Evolutionary conservation across 352 stramenopile genomes (phyloP).

Genomic region (Globisporangium recalcitrans): DNA sequence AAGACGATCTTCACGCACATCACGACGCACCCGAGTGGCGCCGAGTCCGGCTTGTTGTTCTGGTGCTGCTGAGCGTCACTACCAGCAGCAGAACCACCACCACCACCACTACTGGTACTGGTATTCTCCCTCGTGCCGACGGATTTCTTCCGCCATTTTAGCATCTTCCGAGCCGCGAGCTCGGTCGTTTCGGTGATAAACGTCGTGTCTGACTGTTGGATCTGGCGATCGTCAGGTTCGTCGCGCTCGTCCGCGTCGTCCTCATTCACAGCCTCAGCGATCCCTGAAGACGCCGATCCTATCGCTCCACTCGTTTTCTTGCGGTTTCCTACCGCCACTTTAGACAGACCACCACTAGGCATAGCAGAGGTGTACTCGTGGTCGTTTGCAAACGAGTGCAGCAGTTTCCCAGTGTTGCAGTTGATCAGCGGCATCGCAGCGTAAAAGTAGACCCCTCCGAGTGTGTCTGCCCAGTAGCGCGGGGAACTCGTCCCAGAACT

Average conservation of each 20-base stretch:
- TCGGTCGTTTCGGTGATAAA: slow-evolving; percentile 35
- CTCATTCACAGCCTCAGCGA: slow-evolving; percentile 3
- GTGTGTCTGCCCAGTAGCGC: slow-evolving; percentile 46
- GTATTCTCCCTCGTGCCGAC: background rate
- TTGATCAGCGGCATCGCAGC: slow-evolving; percentile 37
- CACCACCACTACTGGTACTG: background rate
- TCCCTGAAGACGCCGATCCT: background rate
- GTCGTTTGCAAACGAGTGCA: slow-evolving; percentile 59
- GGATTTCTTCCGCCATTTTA: slow-evolving; percentile 16
- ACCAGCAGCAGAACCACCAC: background rate
- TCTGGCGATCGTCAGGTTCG: background rate
- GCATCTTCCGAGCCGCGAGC: slow-evolving; percentile 31
- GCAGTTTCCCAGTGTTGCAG: slow-evolving; percentile 36
- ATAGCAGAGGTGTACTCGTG: slow-evolving; percentile 7
- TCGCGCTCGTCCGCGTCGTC: slow-evolving; percentile 13
- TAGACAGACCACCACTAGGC: background rate
- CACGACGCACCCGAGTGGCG: slow-evolving; percentile 23
- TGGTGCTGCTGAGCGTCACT: background rate
- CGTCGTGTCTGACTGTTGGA: slow-evolving; percentile 6
- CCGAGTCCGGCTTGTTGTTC: slow-evolving; percentile 9
- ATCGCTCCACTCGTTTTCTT: background rate
- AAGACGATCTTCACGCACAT: slow-evolving; percentile 52
- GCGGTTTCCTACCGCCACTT: background rate
- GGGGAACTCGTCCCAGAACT: slow-evolving; percentile 72
- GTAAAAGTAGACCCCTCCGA: slow-evolving; percentile 59